Base-by-base conservation (phyloP, 1,139 yeast species). In the Debaryomyces nepalensis region DNA sequence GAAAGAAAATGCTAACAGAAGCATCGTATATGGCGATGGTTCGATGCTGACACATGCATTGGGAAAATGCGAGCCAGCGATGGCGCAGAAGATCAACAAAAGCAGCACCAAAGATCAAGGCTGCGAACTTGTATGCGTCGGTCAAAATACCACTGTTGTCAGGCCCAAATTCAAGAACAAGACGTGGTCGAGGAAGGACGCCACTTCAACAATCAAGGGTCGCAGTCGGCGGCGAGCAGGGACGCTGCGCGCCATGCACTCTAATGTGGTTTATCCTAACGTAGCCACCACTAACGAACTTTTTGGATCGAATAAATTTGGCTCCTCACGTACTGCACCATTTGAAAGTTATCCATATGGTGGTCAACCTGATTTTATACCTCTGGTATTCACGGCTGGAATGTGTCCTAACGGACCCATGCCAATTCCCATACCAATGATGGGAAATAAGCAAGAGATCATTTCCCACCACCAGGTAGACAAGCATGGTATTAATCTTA, bases 141-240 rank as follows among this genome's bases (percentile, higher is more conserved):
- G 54, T 14, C 46, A 48, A 32, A 48, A 45, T 30, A 39, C 47
- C 6, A 44, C 43, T 7, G 45, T 51, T 21, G 44, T 42, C 26
- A 51, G 46, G 36, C 52, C 54, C 14, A 42, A 39, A 9, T 43
- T 50, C 26, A 47, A 16, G 15, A 34, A 24, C 18, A 26, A 24
- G 23, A 34, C 30, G 15, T 34, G 37, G 37, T 18, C 22, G 4
- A 24, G 22, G 9, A 34, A 34, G 21, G 37, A 34, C 21, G 21
- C 37, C 16, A 34, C 29, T 4, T 34, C 37, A 2, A 34, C 30
- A 14, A 34, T 34, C 9, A 24, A 24, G 9, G 10, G 18, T 16
- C 27, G 30, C 26, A 22, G 30, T 7, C 26, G 22, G 8, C 24
- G 27, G 11, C 12, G 26, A 14, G 14, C 24, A 14, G 26, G 20